Conservation (phyloP, 2,329 filamentous ascomycete genomes). For the Neofusicoccum sp. region DNA sequence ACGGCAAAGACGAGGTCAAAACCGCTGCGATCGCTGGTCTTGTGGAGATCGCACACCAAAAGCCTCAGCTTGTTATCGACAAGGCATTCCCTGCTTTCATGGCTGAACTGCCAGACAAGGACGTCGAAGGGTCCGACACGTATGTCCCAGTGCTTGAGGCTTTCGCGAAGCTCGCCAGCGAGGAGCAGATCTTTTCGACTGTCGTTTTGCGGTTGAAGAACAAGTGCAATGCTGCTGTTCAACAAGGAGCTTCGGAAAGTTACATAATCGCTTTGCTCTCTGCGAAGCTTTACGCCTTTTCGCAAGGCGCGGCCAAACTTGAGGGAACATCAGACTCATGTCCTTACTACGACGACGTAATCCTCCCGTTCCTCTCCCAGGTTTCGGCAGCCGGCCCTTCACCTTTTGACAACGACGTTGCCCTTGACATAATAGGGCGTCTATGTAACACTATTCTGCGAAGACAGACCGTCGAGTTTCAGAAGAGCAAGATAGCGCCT, state of each 20-base stretch:
- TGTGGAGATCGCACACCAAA: slow-evolving; percentile 60
- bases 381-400: slow-evolving; percentile 33
- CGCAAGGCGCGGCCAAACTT: slow-evolving; percentile 53
- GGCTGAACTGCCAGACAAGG: slow-evolving; percentile 60
- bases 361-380: slow-evolving; percentile 42
- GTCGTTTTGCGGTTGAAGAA: slow-evolving; percentile 62
- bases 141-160: slow-evolving; percentile 61
- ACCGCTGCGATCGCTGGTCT: slow-evolving; percentile 58
- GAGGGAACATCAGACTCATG: slow-evolving; percentile 39
- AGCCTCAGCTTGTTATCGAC: slow-evolving; percentile 61
- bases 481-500: slow-evolving; percentile 52
- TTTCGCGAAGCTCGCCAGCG: slow-evolving; percentile 62
- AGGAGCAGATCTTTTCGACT: slow-evolving; percentile 63
- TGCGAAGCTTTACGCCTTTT: slow-evolving; percentile 62
- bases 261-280: slow-evolving; percentile 62
- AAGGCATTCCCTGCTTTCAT: slow-evolving; percentile 66
- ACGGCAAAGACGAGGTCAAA: slow-evolving; percentile 57
- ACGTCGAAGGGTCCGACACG: slow-evolving; percentile 43
- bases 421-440: slow-evolving; percentile 60
- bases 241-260: slow-evolving; percentile 49
- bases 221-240: slow-evolving; percentile 58
- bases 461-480: slow-evolving; percentile 48
- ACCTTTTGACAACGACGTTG: slow-evolving; percentile 47
- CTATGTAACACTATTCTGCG: slow-evolving; percentile 60
- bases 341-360: slow-evolving; percentile 48